Percentiles rank a stretch among this genome's conserved stretches.
phyloP scores from a whole-genome alignment of 2,329 filamentous ascomycete species.

The Colletotrichum phormii region DNA sequence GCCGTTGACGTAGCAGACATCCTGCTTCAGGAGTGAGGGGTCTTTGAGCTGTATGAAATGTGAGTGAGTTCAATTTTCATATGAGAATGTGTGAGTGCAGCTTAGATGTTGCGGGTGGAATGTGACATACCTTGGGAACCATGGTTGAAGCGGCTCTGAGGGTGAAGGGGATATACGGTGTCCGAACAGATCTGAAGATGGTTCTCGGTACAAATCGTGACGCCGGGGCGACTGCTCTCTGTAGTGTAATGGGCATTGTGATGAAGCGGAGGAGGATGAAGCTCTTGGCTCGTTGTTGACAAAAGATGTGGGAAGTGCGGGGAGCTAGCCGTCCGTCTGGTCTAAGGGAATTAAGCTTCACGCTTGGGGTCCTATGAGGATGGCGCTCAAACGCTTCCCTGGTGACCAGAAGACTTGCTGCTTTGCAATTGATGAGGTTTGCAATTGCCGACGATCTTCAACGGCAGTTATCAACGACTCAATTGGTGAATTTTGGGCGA shows the following conservation, averaged over 20 bases:
- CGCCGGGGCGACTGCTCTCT: constrained; percentile 34
- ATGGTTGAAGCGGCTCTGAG: constrained; percentile 59
- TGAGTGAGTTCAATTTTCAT: constrained; percentile 11
- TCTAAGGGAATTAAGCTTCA: background rate
- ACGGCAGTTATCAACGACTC: constrained; percentile 5
- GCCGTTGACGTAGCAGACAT: constrained; percentile 88
- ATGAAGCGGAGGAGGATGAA: constrained; percentile 5
- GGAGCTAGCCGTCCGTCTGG: constrained; percentile 4
- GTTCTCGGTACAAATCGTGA: constrained; percentile 29
- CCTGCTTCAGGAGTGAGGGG: constrained; percentile 83
- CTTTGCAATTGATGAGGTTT: no score
- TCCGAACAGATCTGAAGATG: constrained; percentile 14
- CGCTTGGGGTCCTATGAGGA: background rate
- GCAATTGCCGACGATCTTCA: background rate
- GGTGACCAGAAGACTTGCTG: background rate
- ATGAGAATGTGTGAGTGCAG: background rate
- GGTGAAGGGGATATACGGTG: constrained; percentile 27
- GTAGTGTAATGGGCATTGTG: constrained; percentile 33
- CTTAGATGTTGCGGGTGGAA: background rate
- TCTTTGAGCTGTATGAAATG: constrained; percentile 73
- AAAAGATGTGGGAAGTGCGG: constrained; percentile 16
- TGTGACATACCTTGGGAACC: constrained; percentile 58
- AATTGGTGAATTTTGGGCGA: background rate
- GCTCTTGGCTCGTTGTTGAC: constrained; percentile 7
- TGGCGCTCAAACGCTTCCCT: constrained; percentile 3